Evolutionary conservation across 2,329 filamentous ascomycete genomes (phyloP), one percentile per base, ranked within the genome.

Genomic region (Dothidotthia symphoricarpi): DNA sequence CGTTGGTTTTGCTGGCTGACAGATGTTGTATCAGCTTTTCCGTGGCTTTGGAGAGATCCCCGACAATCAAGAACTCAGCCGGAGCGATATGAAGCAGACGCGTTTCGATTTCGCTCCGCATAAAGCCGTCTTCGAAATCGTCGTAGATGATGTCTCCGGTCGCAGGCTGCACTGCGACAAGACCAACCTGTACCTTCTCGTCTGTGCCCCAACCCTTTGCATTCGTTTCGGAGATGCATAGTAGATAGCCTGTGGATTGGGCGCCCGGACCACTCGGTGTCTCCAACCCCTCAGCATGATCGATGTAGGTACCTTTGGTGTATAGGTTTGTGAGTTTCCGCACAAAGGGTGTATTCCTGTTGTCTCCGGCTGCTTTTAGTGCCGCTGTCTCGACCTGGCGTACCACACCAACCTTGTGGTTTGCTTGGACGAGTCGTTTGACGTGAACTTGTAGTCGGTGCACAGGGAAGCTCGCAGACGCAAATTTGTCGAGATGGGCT

Each of bases 111-210:
- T 98, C 93, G 56, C 85, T 89, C 32, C 93, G 78, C 91, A 98
- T 95, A 69, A 97, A 97, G 2, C 91, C 89, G 59, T 98, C 93
- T 54, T 97, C 88, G 55, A 98, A 98, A 42, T 85, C 83, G 59
- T 98, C 93, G 57, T 96, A 94, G 39, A 97, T 85, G 54, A 98
- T 88, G 64, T 97, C 91, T 39, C 93, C 93, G 0, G 93, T 98
- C 1, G 88, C 86, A 7, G 93, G 93, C 57, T 98, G 93, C 4
- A 98, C 93, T 16, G 93, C 93, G 15, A 98, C 76, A 41, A 98
- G 81, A 1, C 93, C 93, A 16, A 97, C 83, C 39, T 93, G 81
- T 1, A 97, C 91, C 59, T 87, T 95, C 63, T 98, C 93, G 59
- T 97, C 91, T 0, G 88, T 90, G 2, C 88, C 88, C 67, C 76